Base-by-base conservation (phyloP, 1,284 basidiomycete species). In the Fomitopsis pinicola region DNA sequence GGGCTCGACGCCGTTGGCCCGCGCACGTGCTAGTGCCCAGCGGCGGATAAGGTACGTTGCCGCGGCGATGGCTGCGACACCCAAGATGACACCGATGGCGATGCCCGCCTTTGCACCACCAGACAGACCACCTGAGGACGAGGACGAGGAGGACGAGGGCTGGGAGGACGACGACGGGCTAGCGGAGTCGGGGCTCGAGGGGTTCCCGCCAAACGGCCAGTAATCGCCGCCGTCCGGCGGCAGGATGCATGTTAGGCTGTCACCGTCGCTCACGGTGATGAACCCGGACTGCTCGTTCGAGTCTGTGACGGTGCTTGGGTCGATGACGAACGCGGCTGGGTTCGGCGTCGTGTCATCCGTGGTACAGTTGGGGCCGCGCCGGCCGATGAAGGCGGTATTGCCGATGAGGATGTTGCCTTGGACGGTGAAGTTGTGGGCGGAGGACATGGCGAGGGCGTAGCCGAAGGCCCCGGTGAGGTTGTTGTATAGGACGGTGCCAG, bases 341-440 rank as follows among this genome's bases (percentile, higher is more conserved):
- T 69, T 63, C 30, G 89, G 84, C 19, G 81, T 77, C n/a, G 71
- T 67, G 62, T 85, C 80, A 19, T 71, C 75, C 15, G 75, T 67
- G 22, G 81, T 85, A 73, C 92, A 94, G 67, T 92, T 90, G 1
- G 84, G 84, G 2, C 89, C 89, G 15, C 81, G 81, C 8, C 78
- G 77, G 50, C 91, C 91, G 65, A 93, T 88, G 73, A 93, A 94
- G 5, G 89, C 85, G 3, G 85, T 86, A 71, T 93, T 93, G 14
- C 86, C 88, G 14, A 82, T 59, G 52, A 94, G 77, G 2, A 75
- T 67, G 72, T 93, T 93, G 69, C 82, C 80, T 60, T 82, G 73
- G 33, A 94, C 78, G 0, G 84, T 86, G 71, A 92, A 93, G 69
- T 90, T 84, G 17, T 69, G 70, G 3, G 88, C 86, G 7, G 84